phyloP scores from a whole-genome alignment of 129 eudicot genomes.

The Daucus carota region DNA sequence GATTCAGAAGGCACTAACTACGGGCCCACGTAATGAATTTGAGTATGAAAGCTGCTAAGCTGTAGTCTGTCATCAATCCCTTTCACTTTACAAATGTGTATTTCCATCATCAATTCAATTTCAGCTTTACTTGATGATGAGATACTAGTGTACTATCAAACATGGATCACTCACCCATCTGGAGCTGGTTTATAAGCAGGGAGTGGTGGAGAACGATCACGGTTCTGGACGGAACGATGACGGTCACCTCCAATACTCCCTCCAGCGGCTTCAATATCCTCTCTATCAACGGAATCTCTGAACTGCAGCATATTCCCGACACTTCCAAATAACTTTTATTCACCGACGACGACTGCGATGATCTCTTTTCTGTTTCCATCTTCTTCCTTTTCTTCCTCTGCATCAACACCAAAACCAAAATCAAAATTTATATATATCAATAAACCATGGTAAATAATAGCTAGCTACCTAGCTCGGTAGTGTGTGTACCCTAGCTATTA shows the following conservation, averaged over 20 bases:
- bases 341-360: no score
- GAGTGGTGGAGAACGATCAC: constrained; percentile 72
- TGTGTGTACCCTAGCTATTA: no score
- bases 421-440: no score
- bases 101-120: no score
- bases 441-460: no score
- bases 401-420: no score
- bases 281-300: constrained; percentile 71
- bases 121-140: no score
- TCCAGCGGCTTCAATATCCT: constrained; percentile 42
- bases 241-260: constrained; percentile 58
- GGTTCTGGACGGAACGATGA: constrained; percentile 64
- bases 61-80: background rate
- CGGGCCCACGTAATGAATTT: background rate
- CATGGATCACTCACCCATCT: constrained; percentile 78
- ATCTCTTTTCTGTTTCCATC: no score
- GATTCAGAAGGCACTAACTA: background rate
- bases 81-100: background rate
- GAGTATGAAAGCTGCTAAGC: background rate
- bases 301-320: constrained; percentile 65
- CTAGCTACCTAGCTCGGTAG: no score
- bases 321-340: constrained; percentile 72
- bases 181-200: constrained; percentile 42
- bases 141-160: no score
- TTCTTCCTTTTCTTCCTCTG: no score